These are phyloP conservation scores for Ochromonas danica DNA, from an alignment of 108 stramenopile species.

Conservation along the genomic window DNA sequence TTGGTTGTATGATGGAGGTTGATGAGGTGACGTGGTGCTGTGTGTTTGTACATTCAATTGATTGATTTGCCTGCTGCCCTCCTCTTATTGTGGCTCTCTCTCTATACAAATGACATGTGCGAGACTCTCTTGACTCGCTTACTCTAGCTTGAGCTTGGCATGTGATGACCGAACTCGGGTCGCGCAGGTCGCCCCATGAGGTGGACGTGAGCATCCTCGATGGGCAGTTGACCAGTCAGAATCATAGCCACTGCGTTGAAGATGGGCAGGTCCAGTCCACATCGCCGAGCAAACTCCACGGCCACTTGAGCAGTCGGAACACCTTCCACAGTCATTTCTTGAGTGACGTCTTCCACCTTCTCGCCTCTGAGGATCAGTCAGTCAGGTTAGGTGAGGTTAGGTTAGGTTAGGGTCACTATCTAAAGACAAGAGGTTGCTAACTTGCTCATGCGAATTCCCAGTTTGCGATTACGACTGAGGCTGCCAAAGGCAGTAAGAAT, in stretches of 20 bases:
- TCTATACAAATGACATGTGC: too few relatives aligned
- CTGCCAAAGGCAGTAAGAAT: constrained; percentile 76
- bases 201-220: constrained; percentile 19
- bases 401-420: too few relatives aligned
- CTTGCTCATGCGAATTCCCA: constrained; percentile 68
- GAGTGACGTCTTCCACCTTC: constrained; percentile 61
- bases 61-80: too few relatives aligned
- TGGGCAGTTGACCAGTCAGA: not conserved
- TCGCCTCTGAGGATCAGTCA: constrained; percentile 69
- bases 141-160: too few relatives aligned
- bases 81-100: too few relatives aligned
- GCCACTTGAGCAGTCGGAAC: constrained; percentile 72
- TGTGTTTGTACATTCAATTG: too few relatives aligned
- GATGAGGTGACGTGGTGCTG: too few relatives aligned
- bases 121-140: too few relatives aligned
- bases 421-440: too few relatives aligned
- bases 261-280: constrained; percentile 67
- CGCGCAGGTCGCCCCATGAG: not conserved
- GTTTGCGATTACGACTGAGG: constrained; percentile 69
- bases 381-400: too few relatives aligned
- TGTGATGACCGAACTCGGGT: constrained; percentile 1
- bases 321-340: constrained; percentile 48
- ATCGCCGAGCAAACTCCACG: constrained; percentile 64
- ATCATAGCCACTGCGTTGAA: constrained; percentile 60
- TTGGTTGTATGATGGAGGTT: too few relatives aligned